These are phyloP conservation scores for Leccinum barrowsii DNA, from an alignment of 768 basidiomycete genomes.

Conservation along the genomic window DNA sequence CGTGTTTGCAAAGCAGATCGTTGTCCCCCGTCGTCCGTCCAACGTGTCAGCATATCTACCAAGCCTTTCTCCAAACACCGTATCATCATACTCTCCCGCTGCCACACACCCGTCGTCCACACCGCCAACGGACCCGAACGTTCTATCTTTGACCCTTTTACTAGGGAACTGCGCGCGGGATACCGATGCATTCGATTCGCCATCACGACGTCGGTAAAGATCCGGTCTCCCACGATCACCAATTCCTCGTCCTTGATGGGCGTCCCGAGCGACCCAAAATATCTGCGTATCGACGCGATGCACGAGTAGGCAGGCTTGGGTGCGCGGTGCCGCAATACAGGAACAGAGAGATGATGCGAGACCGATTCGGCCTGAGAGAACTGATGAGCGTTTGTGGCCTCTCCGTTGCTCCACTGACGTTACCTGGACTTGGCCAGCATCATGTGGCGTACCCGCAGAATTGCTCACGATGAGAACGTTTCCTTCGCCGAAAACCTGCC, in stretches of 20 bases:
- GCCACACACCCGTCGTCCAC: constrained; percentile 71
- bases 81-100: constrained; percentile 57
- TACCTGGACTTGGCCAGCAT: constrained; percentile 79
- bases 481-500: constrained; percentile 65
- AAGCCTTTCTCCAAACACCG: constrained; percentile 56
- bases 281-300: constrained; percentile 61
- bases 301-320: constrained; percentile 84
- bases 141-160: not conserved
- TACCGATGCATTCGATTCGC: constrained; percentile 62
- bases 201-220: constrained; percentile 89
- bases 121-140: constrained; percentile 54
- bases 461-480: constrained; percentile 93
- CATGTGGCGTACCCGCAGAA: constrained; percentile 81
- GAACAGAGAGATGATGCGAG: constrained; percentile 67
- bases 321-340: constrained; percentile 73
- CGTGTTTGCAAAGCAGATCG: not conserved
- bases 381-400: not conserved
- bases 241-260: constrained; percentile 62
- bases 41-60: constrained; percentile 44
- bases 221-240: constrained; percentile 84
- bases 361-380: constrained; percentile 80
- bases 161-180: not conserved
- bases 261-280: constrained; percentile 63
- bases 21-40: constrained; percentile 18
- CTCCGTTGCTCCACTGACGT: constrained; percentile 16